Percentiles rank a stretch among this genome's conserved stretches.
These are phyloP conservation scores for Sporothrix euskadiensis DNA, from an alignment of 2,329 filamentous ascomycete species.

Conservation along the genomic window DNA sequence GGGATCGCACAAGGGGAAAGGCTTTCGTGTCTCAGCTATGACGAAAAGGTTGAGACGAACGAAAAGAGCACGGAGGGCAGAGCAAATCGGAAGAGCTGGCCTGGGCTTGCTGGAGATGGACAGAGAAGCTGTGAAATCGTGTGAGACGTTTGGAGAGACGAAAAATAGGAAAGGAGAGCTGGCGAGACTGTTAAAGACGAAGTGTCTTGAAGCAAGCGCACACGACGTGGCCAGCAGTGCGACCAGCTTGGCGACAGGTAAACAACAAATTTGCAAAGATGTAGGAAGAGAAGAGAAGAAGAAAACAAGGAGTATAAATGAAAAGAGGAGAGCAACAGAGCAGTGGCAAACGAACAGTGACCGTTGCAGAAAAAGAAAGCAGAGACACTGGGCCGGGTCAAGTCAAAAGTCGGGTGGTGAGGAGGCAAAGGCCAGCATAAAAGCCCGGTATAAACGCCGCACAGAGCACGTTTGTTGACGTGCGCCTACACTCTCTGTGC, in stretches of 20 bases:
- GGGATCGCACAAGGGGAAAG: constrained; percentile 3
- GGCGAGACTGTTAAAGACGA: not conserved
- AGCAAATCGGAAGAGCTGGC: not conserved
- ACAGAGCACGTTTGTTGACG: not conserved
- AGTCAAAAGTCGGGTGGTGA: not conserved
- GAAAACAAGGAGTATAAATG: not conserved
- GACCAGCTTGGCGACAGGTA: not conserved
- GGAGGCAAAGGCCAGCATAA: not conserved
- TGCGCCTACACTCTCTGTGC: not conserved
- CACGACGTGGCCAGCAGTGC: not conserved
- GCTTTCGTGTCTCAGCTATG: constrained; percentile 18
- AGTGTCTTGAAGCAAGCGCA: not conserved
- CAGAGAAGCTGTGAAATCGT: not conserved
- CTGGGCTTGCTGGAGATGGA: not conserved
- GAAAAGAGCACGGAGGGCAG: not conserved
- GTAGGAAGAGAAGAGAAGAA: not conserved
- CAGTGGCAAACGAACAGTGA: not conserved
- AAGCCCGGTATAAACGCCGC: not conserved
- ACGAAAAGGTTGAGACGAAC: not conserved
- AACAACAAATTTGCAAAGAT: not conserved
- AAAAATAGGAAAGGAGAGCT: not conserved
- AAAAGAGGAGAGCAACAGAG: not conserved
- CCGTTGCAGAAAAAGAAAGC: constrained; percentile 1
- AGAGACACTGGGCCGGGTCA: not conserved
- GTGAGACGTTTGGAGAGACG: not conserved